phyloP scores from a whole-genome alignment of 768 basidiomycete genomes.

The Phaeolepiota aurea region DNA sequence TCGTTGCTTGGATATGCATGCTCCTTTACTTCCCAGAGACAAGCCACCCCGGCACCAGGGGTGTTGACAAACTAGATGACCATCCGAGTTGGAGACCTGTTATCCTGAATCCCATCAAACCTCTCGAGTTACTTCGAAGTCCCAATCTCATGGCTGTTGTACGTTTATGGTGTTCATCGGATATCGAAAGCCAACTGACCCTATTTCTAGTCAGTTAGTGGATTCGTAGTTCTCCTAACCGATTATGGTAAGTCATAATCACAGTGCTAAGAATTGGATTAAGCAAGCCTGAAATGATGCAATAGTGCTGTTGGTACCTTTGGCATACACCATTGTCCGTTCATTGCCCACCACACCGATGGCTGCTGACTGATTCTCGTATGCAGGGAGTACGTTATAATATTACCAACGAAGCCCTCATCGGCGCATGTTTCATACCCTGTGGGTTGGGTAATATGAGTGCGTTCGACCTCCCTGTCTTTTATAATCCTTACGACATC shows the following conservation, averaged over 20 bases:
- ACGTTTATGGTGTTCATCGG: slow-evolving; percentile 13
- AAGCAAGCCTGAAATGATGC: slow-evolving; percentile 9
- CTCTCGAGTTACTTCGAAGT: slow-evolving; percentile 43
- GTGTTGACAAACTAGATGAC: slow-evolving; percentile 37
- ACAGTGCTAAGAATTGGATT: neutral
- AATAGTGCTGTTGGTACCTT: slow-evolving; percentile 48
- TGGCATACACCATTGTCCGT: slow-evolving; percentile 61
- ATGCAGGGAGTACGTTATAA: slow-evolving; percentile 44
- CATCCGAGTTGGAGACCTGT: slow-evolving; percentile 20
- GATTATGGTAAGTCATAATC: slow-evolving; percentile 28
- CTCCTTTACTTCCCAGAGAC: slow-evolving; percentile 55
- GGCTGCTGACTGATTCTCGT: neutral
- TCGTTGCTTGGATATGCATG: slow-evolving; percentile 31
- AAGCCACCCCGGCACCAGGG: slow-evolving; percentile 47
- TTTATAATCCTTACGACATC: neutral
- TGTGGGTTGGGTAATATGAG: slow-evolving; percentile 50
- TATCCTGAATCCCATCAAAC: slow-evolving; percentile 52
- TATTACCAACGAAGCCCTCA: slow-evolving; percentile 46
- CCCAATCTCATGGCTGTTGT: slow-evolving; percentile 53
- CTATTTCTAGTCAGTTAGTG: slow-evolving; percentile 18
- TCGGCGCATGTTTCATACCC: slow-evolving; percentile 55
- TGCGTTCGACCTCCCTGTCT: slow-evolving; percentile 18
- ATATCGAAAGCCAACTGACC: neutral
- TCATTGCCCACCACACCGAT: neutral
- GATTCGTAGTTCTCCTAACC: slow-evolving; percentile 20